Evolutionary conservation across 1,284 basidiomycete genomes (phyloP), one percentile per base, ranked within the genome.

Genomic region (Sporisorium sorghi): DNA sequence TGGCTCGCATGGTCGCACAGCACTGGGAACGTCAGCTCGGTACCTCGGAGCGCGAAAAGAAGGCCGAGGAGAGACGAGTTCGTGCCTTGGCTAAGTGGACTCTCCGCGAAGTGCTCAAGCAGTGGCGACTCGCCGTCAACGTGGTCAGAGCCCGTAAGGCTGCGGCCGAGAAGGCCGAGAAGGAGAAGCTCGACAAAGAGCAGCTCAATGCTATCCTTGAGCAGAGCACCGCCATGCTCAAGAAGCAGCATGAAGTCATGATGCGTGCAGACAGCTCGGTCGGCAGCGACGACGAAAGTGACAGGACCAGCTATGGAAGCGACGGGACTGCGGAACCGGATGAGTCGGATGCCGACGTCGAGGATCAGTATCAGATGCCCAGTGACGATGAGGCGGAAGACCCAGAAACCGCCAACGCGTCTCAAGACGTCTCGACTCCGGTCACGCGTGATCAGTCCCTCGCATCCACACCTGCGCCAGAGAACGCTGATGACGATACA

Each of bases 131-230:
- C 75, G 95, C 93, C 2, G 90, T 94, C 51, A 91, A 91, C 78
- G 93, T 93, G 80, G 88, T 95, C 17, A 89, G 91, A 7, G 90
- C 92, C 51, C 88, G 90, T 68, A 87, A 90, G 64, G 86, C 90
- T 28, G 86, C 87, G 14, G 86, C 87, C 59, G 86, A 88, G 54
- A 88, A 89, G 73, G 88, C 86, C 17, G 91, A 92, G 80, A 89
- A 90, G 75, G 89, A 90, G 71, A 87, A 89, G 21, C 85, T 88
- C 12, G 91, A 91, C 0, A 91, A 92, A 68, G 90, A 91, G 76
- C 94, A 97, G 86, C 88, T 98, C 26, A 92, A 94, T 83, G 92
- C 91, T 3, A 93, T 98, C 75, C 87, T 98, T 39, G 90, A 94
- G 84, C 91, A 96, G 80, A 96, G 93, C 43, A 92, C 92, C 0